Conservation (phyloP, 345 rosid genomes). For the Rubroshorea leprosula region DNA sequence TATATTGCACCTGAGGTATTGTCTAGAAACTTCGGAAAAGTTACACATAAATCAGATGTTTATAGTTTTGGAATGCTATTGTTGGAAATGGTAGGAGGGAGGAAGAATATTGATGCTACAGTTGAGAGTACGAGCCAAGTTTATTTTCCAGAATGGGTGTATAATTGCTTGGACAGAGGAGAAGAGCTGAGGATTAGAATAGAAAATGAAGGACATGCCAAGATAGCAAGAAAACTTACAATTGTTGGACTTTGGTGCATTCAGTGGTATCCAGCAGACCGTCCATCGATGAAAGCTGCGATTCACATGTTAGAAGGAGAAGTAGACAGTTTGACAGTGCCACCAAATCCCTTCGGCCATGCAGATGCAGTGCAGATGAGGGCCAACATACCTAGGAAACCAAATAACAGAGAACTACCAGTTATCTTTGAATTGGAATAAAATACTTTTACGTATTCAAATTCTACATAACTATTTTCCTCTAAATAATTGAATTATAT, state of each 20-base stretch:
- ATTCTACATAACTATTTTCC: no score
- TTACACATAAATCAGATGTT: constrained; percentile 5
- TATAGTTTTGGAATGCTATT: constrained; percentile 26
- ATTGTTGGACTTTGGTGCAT: constrained; percentile 17
- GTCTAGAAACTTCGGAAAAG: constrained; percentile 6
- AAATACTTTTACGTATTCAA: no score
- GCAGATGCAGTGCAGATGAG: not conserved
- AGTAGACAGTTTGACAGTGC: not conserved
- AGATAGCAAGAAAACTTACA: not conserved
- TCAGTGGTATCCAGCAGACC: constrained; percentile 11
- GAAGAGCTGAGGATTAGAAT: constrained; percentile 9
- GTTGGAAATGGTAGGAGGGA: constrained; percentile 23
- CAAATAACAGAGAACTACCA: not conserved
- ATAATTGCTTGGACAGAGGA: constrained; percentile 2
- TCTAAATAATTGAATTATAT: no score
- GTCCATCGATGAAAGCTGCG: constrained; percentile 12
- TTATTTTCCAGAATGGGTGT: constrained; percentile 19
- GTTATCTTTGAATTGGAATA: not conserved
- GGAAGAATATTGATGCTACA: not conserved
- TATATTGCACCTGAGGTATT: constrained; percentile 11
- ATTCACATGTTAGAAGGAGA: constrained; percentile 14
- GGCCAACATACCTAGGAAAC: not conserved
- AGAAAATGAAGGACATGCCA: not conserved
- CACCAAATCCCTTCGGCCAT: constrained; percentile 8
- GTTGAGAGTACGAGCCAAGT: constrained; percentile 3